Percentiles rank a stretch among this genome's conserved stretches.
phyloP scores from a whole-genome alignment of 805 yeast species.

The Myxozyma udenii region DNA sequence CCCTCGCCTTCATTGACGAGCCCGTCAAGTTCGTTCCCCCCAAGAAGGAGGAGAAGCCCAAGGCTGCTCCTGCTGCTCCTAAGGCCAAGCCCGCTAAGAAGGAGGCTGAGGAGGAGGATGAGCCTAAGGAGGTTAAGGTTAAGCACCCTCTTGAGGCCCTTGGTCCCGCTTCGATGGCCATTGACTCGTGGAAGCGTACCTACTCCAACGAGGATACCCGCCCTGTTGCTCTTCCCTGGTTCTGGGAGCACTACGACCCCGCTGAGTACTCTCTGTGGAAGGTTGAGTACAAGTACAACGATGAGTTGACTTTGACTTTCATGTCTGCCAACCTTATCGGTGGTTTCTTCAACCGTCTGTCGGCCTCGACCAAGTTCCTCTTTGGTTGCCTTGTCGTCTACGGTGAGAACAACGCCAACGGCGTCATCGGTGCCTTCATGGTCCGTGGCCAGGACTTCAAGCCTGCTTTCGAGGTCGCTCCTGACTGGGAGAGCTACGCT shows the following conservation, averaged over 20 bases:
- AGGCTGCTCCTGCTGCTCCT: constrained; percentile 39
- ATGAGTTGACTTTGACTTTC: constrained; percentile 92
- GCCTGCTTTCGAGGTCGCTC: constrained; percentile 97
- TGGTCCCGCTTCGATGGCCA: constrained; percentile 63
- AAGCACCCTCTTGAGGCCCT: constrained; percentile 88
- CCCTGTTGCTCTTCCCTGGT: constrained; percentile 91
- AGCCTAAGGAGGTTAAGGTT: constrained; percentile 52
- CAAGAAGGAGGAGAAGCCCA: constrained; percentile 64
- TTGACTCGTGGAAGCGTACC: constrained; percentile 94
- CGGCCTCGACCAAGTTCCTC: constrained; percentile 88
- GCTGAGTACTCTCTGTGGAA: constrained; percentile 92
- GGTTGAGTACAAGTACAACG: constrained; percentile 96
- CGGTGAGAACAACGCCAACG: constrained; percentile 98
- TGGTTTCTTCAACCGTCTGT: constrained; percentile 94
- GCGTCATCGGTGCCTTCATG: constrained; percentile 91
- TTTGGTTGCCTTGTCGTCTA: constrained; percentile 92
- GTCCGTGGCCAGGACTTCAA: constrained; percentile 88
- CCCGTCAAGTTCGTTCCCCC: constrained; percentile 68
- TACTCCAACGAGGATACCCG: constrained; percentile 98
- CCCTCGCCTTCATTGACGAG: constrained; percentile 57
- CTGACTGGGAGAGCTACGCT: constrained; percentile 95
- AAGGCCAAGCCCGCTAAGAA: constrained; percentile 33
- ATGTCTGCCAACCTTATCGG: constrained; percentile 98
- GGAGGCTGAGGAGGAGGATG: constrained; percentile 37
- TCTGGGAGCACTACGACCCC: constrained; percentile 93